Evolutionary conservation across 2,329 filamentous ascomycete species (phyloP), one percentile per base, ranked within the genome.

Genomic region (Drechmeria coniospora): DNA sequence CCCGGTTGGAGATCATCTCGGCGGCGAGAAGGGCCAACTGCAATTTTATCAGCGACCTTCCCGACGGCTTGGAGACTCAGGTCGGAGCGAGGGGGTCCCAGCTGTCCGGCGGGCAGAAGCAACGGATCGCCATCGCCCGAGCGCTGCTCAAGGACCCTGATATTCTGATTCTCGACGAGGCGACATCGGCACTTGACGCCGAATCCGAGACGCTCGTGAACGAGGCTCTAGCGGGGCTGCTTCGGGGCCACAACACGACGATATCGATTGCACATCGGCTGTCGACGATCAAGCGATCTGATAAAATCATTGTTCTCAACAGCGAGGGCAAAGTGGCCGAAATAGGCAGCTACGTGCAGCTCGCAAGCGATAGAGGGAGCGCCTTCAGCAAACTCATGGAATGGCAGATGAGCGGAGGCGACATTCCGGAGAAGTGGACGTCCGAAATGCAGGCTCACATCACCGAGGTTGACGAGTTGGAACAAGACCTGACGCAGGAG

Each of bases 141-240:
- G 90, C 90, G 9, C 65, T 98, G 16, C 74, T 98, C 41, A 95
- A 95, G 54, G 73, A 94, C 36, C 92, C 92, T 0, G 90, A 98
- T 55, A 95, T 98, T 36, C 62, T 98, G 16, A 92, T 98, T 34
- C 69, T 98, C 1, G 90, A 98, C 46, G 90, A 98, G 62, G 81
- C 92, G 12, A 98, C 92, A 1, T 93, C 83, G 3, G 90, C 90
- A 1, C 66, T 98, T 6, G 90, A 98, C 49, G 90, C 90, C 10
- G 90, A 98, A 53, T 93, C 83, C 0, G 90, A 98, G 53, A 95
- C 90, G 0, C 68, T 95, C 3, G 90, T 98, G 34, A 98, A 98
- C 50, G 76, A 83, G 42, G 90, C 90, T 3, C 65, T 98, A 3
- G 73, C 74, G 6, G 74, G 73, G 24, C 65, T 98, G 19, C 74